These are phyloP conservation scores for Dendrobium huoshanense DNA, from an alignment of 106 monocot species.

Conservation along the genomic window DNA sequence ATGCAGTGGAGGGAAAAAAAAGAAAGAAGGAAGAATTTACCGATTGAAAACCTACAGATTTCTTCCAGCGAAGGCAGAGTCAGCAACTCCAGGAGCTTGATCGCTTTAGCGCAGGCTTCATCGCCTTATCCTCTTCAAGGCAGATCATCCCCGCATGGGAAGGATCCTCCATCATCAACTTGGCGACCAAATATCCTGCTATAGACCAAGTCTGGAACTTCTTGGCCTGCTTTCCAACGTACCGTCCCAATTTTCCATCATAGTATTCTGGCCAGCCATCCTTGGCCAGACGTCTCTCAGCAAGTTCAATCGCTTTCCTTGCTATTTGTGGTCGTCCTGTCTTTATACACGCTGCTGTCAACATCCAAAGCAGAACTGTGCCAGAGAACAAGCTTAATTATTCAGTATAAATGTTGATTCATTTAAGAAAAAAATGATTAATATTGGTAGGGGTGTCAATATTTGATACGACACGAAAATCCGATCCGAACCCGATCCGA, in stretches of 20 bases:
- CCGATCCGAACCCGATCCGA: too few relatives aligned
- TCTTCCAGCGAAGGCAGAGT: neutral
- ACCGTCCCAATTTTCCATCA: constrained; percentile 19
- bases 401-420: too few relatives aligned
- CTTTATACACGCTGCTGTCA: constrained; percentile 45
- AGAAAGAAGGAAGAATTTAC: too few relatives aligned
- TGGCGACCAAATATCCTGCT: constrained; percentile 20
- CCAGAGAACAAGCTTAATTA: neutral
- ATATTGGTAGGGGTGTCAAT: too few relatives aligned
- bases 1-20: too few relatives aligned
- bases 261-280: constrained; percentile 49
- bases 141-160: constrained; percentile 20
- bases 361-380: constrained; percentile 54
- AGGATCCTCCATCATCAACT: constrained; percentile 21
- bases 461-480: too few relatives aligned
- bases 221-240: constrained; percentile 18
- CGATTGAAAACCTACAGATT: too few relatives aligned
- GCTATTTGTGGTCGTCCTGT: constrained; percentile 39
- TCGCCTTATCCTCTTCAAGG: constrained; percentile 14
- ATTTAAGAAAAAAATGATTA: too few relatives aligned
- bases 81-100: constrained; percentile 19
- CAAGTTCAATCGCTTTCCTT: constrained; percentile 42
- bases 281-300: constrained; percentile 35
- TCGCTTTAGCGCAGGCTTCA: constrained; percentile 15
- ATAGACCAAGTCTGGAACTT: constrained; percentile 26